Percentiles rank a stretch among this genome's conserved stretches.
These are phyloP conservation scores for Leccinum subtestaceum DNA, from an alignment of 768 basidiomycete genomes.

Conservation along the genomic window DNA sequence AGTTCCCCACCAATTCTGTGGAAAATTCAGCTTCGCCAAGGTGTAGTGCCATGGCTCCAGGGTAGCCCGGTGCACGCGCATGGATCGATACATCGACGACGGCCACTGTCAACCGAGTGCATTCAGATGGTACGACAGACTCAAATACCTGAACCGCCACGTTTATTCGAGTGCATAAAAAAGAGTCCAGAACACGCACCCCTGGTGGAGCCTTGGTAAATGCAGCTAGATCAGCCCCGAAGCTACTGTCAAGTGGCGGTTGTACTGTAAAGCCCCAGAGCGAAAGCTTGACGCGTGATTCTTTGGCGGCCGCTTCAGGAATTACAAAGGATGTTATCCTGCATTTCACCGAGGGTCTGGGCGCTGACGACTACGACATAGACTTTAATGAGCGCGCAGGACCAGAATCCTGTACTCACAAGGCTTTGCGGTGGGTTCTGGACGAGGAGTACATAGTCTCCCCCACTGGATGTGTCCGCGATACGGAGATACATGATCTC, in stretches of 20 bases:
- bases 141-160: conserved; percentile 69
- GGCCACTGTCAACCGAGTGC: conserved; percentile 67
- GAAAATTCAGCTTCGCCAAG: conserved; percentile 64
- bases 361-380: conserved; percentile 38
- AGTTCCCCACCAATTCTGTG: conserved; percentile 71
- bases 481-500: conserved; percentile 61
- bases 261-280: conserved; percentile 64
- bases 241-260: conserved; percentile 58
- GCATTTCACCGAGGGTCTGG: conserved; percentile 56
- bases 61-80: conserved; percentile 51
- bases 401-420: conserved; percentile 39
- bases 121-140: conserved; percentile 86
- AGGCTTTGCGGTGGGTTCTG: conserved; percentile 56
- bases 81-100: conserved; percentile 67
- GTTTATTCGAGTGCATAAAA: conserved; percentile 1
- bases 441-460: conserved; percentile 42
- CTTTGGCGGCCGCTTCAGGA: conserved; percentile 66
- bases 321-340: conserved; percentile 64
- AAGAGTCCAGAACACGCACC: conserved; percentile 45
- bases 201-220: conserved; percentile 87
- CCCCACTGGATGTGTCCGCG: conserved; percentile 42
- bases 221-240: conserved; percentile 54
- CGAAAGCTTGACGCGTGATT: conserved; percentile 66
- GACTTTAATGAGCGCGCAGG: conserved; percentile 3
- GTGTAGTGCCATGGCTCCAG: conserved; percentile 66